These are phyloP conservation scores for Nemania sp. DNA, from an alignment of 2,329 filamentous ascomycete genomes.

Conservation along the genomic window DNA sequence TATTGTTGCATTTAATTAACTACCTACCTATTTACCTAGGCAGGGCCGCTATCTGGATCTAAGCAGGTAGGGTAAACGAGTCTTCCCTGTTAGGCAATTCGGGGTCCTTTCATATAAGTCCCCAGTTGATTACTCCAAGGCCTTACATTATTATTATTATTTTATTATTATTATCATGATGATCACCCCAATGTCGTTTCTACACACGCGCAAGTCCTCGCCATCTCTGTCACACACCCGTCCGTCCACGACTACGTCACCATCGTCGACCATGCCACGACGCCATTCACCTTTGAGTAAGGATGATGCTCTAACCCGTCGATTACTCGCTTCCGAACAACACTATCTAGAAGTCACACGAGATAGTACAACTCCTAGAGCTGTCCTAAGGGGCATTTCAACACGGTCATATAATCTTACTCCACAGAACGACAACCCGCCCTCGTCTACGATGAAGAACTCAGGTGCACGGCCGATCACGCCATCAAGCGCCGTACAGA, in stretches of 20 bases:
- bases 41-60: neutral
- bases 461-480: conserved; percentile 43
- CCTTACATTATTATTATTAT: neutral
- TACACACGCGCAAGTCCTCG: conserved; percentile 42
- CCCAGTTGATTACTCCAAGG: conserved; percentile 9
- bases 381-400: conserved; percentile 38
- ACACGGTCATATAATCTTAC: conserved; percentile 33
- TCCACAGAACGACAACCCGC: conserved; percentile 33
- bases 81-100: conserved; percentile 21
- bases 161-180: conserved; percentile 43
- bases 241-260: conserved; percentile 15
- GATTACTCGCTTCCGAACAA: conserved; percentile 24
- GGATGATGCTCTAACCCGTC: conserved; percentile 37
- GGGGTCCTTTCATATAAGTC: conserved; percentile 11
- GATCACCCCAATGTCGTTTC: conserved; percentile 48
- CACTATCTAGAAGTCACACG: conserved; percentile 24
- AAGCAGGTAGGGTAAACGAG: neutral
- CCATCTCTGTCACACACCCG: conserved; percentile 25
- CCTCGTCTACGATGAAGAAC: conserved; percentile 40
- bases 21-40: neutral
- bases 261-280: conserved; percentile 25
- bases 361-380: conserved; percentile 26
- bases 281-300: conserved; percentile 35
- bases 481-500: conserved; percentile 59
- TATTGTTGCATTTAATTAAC: conserved; percentile 9